Evolutionary conservation across 768 basidiomycete genomes (phyloP), one percentile per base, ranked within the genome.

Genomic region (Austroboletus festivus): DNA sequence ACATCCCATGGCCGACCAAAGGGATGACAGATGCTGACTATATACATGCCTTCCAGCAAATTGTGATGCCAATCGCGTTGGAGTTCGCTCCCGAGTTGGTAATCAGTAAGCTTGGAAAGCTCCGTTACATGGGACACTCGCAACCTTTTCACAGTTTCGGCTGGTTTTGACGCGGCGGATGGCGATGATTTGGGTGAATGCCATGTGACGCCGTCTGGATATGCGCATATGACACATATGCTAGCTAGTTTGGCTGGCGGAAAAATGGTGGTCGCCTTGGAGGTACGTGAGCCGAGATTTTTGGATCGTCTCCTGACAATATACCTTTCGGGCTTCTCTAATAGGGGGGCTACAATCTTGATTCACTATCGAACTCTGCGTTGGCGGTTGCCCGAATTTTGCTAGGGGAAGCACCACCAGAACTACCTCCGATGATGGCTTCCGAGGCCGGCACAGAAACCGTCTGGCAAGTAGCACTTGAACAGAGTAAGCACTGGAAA

Each of bases 181-280:
- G 96, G 96, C 4, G 96, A 99, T 60, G 82, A 84, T 31, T 77
- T 99, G 4, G 96, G 96, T 30, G 87, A 86, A 69, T 97, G 94
- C 59, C 74, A 83, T 55, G 94, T 99, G 51, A 79, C 89, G 5
- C 96, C 96, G 1, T 79, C 83, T 16, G 96, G 94, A 5, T 99
- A 93, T 65, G 93, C 93, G 0, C 96, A 98, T 59, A 98, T 99
- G 94, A 96, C 96, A 6, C 89, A 97, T 61, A 95, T 99, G 92
- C 76, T 99, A 9, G 80, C 84, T 34, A 82, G 86, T 19, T 74
- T 99, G 16, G 95, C 95, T 20, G 80, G 81, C 8, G 96, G 96
- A 3, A 88, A 83, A 58, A 59, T 99, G 15, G 90, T 95, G 11
- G 92, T 95, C 24, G 94, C 93, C 2, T 79, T 99, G 35, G 96